Conservation (phyloP, 345 rosid species). For the Limnanthes douglasii region DNA sequence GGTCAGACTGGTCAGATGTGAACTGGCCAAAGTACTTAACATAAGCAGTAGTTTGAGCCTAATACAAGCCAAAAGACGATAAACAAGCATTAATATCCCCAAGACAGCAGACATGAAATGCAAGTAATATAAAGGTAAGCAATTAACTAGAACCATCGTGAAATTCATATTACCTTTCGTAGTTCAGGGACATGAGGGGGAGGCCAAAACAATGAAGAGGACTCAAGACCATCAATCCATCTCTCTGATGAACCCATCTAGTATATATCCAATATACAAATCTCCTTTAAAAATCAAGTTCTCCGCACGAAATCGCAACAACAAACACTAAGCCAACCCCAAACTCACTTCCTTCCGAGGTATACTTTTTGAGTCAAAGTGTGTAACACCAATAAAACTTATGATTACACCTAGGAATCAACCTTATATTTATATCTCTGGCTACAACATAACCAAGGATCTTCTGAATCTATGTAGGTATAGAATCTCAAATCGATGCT, state of each 20-base stretch:
- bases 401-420: too few relatives aligned
- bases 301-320: background rate
- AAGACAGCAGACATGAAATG: background rate
- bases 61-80: slow-evolving; percentile 5
- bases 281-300: slow-evolving; percentile 4
- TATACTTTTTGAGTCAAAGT: too few relatives aligned
- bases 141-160: too few relatives aligned
- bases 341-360: too few relatives aligned
- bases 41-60: slow-evolving; percentile 91
- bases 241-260: slow-evolving; percentile 65
- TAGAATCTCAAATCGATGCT: too few relatives aligned
- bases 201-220: slow-evolving; percentile 78
- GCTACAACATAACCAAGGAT: too few relatives aligned
- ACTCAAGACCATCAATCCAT: slow-evolving; percentile 90
- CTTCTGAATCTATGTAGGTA: too few relatives aligned
- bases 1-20: slow-evolving; percentile 75
- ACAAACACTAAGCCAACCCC: slow-evolving; percentile 1
- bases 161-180: slow-evolving; percentile 35
- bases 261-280: background rate
- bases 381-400: too few relatives aligned
- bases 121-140: background rate
- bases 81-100: background rate
- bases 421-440: too few relatives aligned
- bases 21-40: slow-evolving; percentile 90
- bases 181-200: slow-evolving; percentile 71